phyloP scores from a whole-genome alignment of 768 basidiomycete genomes.

The Boletus eberwhitei region DNA sequence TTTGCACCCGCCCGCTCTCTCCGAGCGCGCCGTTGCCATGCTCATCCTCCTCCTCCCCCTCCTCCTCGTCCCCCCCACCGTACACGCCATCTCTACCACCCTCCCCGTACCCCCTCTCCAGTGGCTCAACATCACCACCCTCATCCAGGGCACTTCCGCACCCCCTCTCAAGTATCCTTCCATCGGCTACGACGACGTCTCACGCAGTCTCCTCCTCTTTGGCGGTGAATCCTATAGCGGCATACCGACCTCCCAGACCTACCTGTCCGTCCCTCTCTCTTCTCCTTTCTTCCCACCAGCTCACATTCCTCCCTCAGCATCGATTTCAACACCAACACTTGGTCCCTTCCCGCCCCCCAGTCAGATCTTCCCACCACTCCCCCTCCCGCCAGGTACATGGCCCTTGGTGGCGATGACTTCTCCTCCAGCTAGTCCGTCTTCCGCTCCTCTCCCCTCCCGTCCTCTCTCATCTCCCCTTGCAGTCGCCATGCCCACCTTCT shows the following conservation, averaged over 20 bases:
- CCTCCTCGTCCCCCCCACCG: constrained; percentile 12
- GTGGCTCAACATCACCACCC: constrained; percentile 67
- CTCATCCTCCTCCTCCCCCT: constrained; percentile 8
- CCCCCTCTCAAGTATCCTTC: constrained; percentile 70
- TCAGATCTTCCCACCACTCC: constrained; percentile 39
- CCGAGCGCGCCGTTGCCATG: constrained; percentile 22
- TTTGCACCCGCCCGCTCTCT: constrained; percentile 25
- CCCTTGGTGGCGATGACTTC: constrained; percentile 63
- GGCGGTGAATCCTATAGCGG: constrained; percentile 71
- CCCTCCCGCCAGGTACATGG: constrained; percentile 64
- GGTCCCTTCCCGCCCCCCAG: constrained; percentile 58
- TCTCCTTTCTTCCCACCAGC: neutral
- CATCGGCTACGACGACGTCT: constrained; percentile 52
- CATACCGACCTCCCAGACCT: constrained; percentile 60
- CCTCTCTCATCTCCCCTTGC: constrained; percentile 14
- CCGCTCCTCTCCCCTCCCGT: constrained; percentile 9
- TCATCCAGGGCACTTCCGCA: constrained; percentile 50
- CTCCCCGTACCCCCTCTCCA: constrained; percentile 42
- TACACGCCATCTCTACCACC: constrained; percentile 46
- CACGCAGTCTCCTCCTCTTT: constrained; percentile 64
- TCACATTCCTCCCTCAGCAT: constrained; percentile 41
- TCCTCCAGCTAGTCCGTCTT: constrained; percentile 77
- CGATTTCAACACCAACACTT: constrained; percentile 55
- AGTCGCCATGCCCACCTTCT: constrained; percentile 76
- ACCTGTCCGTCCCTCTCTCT: constrained; percentile 47